These are phyloP conservation scores for Ophiostoma himal-ulmi DNA, from an alignment of 2,329 filamentous ascomycete genomes.

Conservation along the genomic window DNA sequence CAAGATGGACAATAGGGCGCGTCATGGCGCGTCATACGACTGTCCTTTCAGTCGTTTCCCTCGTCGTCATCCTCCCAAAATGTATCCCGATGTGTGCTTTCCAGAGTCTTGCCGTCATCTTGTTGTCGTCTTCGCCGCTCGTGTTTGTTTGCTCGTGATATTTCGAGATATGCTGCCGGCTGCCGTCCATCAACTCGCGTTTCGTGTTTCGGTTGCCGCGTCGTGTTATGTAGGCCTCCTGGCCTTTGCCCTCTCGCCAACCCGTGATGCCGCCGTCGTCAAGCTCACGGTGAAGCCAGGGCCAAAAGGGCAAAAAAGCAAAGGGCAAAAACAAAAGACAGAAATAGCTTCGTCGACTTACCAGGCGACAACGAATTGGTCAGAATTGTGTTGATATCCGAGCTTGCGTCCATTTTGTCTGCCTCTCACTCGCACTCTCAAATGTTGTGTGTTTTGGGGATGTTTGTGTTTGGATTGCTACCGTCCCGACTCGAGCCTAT, in stretches of 20 bases:
- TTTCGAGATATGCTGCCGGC: background rate
- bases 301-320: constrained; percentile 2
- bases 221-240: background rate
- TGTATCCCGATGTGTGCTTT: background rate
- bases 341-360: constrained; percentile 43
- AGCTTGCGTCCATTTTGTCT: constrained; percentile 58
- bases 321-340: background rate
- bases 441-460: constrained; percentile 6
- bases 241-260: background rate
- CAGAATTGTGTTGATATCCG: constrained; percentile 98
- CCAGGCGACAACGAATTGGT: constrained; percentile 92
- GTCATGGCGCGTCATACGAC: constrained; percentile 16
- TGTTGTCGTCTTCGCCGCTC: background rate
- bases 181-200: background rate
- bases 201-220: constrained; percentile 23
- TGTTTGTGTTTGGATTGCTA: constrained; percentile 16
- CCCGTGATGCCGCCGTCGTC: background rate
- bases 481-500: constrained; percentile 19
- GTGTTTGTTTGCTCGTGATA: background rate
- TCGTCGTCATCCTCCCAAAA: background rate
- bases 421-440: constrained; percentile 7
- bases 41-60: background rate
- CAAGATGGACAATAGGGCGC: constrained; percentile 10
- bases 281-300: background rate
- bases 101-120: background rate